phyloP scores from a whole-genome alignment of 495 filamentous ascomycete species.

The Penicillium malachiteum region DNA sequence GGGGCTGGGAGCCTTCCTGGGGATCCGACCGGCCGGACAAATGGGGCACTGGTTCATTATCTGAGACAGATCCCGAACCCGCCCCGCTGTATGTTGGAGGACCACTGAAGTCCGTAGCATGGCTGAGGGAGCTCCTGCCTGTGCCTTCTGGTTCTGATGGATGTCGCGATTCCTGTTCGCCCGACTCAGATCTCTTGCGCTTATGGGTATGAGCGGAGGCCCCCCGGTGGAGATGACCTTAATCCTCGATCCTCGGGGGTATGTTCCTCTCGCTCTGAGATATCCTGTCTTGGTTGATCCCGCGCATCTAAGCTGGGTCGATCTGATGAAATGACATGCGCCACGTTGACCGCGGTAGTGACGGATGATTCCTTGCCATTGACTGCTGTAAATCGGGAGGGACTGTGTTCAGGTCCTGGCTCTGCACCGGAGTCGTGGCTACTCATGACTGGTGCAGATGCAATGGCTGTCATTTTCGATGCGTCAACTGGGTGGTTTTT shows the following conservation, averaged over 20 bases:
- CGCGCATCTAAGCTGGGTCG: neutral
- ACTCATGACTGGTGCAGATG: conserved; percentile 38
- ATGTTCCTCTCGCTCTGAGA: neutral
- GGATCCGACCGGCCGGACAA: conserved; percentile 30
- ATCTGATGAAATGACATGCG: conserved; percentile 9
- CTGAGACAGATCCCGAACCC: conserved; percentile 20
- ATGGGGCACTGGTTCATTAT: conserved; percentile 27
- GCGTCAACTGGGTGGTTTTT: neutral
- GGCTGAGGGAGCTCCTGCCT: neutral
- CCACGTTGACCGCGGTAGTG: conserved; percentile 2
- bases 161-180: conserved; percentile 23
- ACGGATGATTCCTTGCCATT: conserved; percentile 43
- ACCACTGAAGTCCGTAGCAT: conserved; percentile 7
- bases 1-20: conserved; percentile 31
- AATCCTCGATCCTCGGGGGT: conserved; percentile 12
- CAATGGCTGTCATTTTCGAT: conserved; percentile 43
- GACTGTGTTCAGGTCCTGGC: conserved; percentile 44
- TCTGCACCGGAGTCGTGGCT: conserved; percentile 40
- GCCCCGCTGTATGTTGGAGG: conserved; percentile 19
- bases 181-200: conserved; percentile 43
- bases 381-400: conserved; percentile 54
- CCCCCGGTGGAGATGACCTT: conserved; percentile 24
- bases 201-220: conserved; percentile 30
- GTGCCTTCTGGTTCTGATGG: neutral
- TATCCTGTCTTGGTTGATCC: neutral